Evolutionary conservation across 805 yeast species (phyloP).

Genomic region (Tetrapisispora nanseiensis): DNA sequence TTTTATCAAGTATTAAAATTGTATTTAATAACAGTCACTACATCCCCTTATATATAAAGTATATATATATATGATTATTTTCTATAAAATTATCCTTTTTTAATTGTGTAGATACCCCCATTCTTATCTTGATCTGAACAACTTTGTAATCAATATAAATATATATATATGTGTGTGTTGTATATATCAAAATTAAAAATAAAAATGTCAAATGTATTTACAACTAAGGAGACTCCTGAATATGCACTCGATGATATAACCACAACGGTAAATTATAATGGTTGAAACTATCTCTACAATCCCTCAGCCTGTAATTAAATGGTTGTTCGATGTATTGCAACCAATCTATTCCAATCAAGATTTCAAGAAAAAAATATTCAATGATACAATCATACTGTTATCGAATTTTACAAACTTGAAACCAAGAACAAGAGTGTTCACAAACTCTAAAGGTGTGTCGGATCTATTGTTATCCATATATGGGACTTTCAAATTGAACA

Average conservation of each 20-base stretch:
- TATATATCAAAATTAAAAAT: too few species aligned
- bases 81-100: too few species aligned
- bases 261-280: background rate
- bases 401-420: constrained; percentile 45
- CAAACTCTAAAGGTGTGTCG: constrained; percentile 48
- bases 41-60: background rate
- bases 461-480: constrained; percentile 51
- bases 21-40: background rate
- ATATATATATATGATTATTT: too few species aligned
- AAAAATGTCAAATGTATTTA: too few species aligned
- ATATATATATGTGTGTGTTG: too few species aligned
- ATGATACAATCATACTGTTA: constrained; percentile 43
- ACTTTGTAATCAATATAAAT: too few species aligned
- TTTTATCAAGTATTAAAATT: too few species aligned
- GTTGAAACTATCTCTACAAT: background rate
- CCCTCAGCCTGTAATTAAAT: constrained; percentile 34
- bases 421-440: constrained; percentile 60
- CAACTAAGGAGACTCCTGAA: too few species aligned
- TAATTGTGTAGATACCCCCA: too few species aligned
- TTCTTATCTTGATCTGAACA: too few species aligned
- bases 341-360: constrained; percentile 29
- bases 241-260: too few species aligned
- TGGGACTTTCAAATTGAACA: constrained; percentile 38
- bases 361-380: constrained; percentile 31
- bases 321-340: constrained; percentile 49